These are phyloP conservation scores for Microbotryum lychnidis-dioicae DNA, from an alignment of 1,284 basidiomycete species.

Conservation along the genomic window DNA sequence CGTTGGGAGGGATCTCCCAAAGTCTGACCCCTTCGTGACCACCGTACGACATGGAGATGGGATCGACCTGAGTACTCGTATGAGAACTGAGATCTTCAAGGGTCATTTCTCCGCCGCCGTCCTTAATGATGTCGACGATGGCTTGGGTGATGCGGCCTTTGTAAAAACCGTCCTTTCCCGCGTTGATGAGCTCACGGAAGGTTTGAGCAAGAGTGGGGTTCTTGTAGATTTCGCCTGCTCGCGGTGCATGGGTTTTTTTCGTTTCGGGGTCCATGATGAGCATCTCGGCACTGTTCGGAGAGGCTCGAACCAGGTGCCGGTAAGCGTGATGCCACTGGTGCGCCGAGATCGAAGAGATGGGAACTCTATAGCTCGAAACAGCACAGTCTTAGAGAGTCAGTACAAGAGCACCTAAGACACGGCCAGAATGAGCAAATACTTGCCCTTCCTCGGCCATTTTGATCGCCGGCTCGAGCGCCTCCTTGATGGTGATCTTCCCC, in stretches of 20 bases:
- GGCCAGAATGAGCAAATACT: neutral
- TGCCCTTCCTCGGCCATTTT: constrained; percentile 38
- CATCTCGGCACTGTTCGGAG: constrained; percentile 54
- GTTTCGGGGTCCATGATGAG: constrained; percentile 50
- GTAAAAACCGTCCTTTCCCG: constrained; percentile 88
- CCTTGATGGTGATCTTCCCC: constrained; percentile 63
- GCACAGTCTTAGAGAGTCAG: no score
- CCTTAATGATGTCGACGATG: constrained; percentile 63
- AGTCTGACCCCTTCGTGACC: constrained; percentile 61
- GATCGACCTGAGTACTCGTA: constrained; percentile 68
- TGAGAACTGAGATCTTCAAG: constrained; percentile 78
- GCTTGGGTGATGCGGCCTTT: constrained; percentile 78
- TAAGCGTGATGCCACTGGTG: constrained; percentile 20
- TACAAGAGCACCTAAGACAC: no score
- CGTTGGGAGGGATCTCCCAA: constrained; percentile 71
- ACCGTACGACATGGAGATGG: constrained; percentile 81
- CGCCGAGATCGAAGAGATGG: constrained; percentile 25
- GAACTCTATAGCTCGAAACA: constrained; percentile 6
- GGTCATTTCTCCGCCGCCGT: constrained; percentile 81
- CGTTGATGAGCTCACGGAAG: constrained; percentile 65
- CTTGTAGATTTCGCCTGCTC: constrained; percentile 39
- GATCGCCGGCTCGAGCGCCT: constrained; percentile 68
- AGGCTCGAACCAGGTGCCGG: constrained; percentile 19
- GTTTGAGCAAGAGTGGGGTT: constrained; percentile 69
- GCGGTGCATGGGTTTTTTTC: constrained; percentile 54